phyloP scores from a whole-genome alignment of 305 asterid genomes.

The Fraxinus dipetala region DNA sequence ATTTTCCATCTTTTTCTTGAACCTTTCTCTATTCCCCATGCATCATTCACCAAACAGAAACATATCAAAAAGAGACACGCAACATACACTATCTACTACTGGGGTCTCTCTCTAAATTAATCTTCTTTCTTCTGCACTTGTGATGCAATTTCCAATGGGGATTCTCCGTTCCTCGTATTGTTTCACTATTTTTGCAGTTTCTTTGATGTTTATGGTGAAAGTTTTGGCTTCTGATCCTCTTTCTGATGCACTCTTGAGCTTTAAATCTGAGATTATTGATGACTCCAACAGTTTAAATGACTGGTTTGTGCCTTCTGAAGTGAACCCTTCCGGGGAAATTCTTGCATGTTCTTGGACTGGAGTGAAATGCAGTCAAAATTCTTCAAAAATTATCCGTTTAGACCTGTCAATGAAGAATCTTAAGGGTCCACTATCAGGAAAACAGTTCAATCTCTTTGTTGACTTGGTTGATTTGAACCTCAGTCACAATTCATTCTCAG shows the following conservation, averaged over 20 bases:
- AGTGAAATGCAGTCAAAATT: conserved; percentile 52
- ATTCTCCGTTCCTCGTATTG: conserved; percentile 36
- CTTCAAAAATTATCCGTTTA: conserved; percentile 48
- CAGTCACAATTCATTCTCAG: conserved; percentile 71
- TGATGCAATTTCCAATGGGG: conserved; percentile 83
- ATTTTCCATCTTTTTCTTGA: conserved; percentile 32
- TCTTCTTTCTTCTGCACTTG: conserved; percentile 35
- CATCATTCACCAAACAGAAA: conserved; percentile 31
- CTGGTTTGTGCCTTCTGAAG: conserved; percentile 50
- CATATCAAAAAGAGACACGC: conserved; percentile 8
- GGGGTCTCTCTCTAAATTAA: conserved; percentile 27
- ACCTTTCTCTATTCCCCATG: conserved; percentile 76
- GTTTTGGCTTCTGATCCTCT: conserved; percentile 54
- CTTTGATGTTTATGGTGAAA: conserved; percentile 28
- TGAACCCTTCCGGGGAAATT: conserved; percentile 31
- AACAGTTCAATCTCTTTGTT: conserved; percentile 45
- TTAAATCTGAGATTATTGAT: conserved; percentile 64
- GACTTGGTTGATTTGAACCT: conserved; percentile 65
- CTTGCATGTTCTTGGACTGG: conserved; percentile 86
- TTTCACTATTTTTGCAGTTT: conserved; percentile 28
- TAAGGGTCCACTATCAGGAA: conserved; percentile 59
- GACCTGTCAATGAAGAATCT: conserved; percentile 83
- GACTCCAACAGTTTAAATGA: conserved; percentile 48
- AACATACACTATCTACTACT: conserved; percentile 21
- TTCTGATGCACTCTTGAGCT: conserved; percentile 67